Percentiles rank a stretch among this genome's conserved stretches.
These are phyloP conservation scores for Diaporthe humulicola DNA, from an alignment of 2,329 filamentous ascomycete species.

Conservation along the genomic window DNA sequence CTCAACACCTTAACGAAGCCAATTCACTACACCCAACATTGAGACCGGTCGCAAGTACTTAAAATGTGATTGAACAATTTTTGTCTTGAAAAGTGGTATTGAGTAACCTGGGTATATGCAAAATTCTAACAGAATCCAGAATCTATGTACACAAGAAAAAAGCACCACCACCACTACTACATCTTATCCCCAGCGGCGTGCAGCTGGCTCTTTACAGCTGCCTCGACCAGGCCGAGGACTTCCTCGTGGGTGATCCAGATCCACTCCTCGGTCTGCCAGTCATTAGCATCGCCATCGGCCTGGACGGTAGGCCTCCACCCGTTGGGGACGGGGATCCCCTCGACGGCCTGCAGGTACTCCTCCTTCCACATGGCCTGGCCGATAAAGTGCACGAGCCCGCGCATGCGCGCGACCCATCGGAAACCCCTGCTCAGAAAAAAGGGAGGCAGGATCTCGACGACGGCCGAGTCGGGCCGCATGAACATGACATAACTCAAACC, in stretches of 20 bases:
- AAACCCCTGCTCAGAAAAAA: constrained; percentile 30
- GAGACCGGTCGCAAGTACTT: background rate
- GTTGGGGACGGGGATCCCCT: constrained; percentile 25
- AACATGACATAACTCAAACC: constrained; percentile 46
- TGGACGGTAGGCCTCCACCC: constrained; percentile 29
- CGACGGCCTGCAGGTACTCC: constrained; percentile 29
- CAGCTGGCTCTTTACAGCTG: constrained; percentile 37
- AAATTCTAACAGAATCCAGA: background rate
- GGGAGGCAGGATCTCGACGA: constrained; percentile 40
- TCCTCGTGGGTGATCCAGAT: constrained; percentile 42
- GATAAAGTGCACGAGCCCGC: constrained; percentile 34
- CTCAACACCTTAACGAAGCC: background rate
- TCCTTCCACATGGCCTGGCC: constrained; percentile 35
- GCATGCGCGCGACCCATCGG: constrained; percentile 36
- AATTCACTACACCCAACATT: background rate
- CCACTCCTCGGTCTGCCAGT: constrained; percentile 42
- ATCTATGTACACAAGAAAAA: background rate
- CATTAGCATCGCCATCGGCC: constrained; percentile 4
- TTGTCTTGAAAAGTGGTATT: constrained; percentile 12
- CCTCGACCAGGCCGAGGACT: constrained; percentile 40
- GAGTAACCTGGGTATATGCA: constrained; percentile 17
- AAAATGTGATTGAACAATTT: background rate
- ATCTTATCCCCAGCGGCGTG: background rate
- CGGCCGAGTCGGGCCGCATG: constrained; percentile 42
- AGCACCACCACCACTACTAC: background rate